A percentile compares a stretch with the other conserved stretches of the same genome.
These are phyloP conservation scores for Prototheca cutis DNA, from an alignment of 163 green algal species.

Conservation along the genomic window DNA sequence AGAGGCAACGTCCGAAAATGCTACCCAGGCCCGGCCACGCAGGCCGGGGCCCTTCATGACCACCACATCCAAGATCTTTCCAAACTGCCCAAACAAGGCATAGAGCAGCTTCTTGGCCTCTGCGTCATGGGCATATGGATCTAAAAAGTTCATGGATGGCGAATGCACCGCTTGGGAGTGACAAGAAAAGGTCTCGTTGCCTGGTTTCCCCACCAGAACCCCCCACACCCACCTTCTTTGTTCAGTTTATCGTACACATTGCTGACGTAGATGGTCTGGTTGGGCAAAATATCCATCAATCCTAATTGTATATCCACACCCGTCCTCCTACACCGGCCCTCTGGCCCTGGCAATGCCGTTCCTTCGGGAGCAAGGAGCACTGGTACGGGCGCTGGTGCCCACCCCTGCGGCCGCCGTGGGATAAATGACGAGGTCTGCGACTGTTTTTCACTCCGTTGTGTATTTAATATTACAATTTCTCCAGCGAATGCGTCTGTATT, in stretches of 20 bases:
- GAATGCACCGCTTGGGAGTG: not conserved
- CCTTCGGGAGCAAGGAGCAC: too few relatives aligned
- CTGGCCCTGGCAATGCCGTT: not conserved
- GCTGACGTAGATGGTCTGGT: constrained; percentile 89
- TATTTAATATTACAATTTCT: too few relatives aligned
- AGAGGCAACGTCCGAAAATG: constrained; percentile 75
- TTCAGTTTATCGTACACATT: constrained; percentile 94
- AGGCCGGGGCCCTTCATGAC: constrained; percentile 72
- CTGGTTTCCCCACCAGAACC: not conserved
- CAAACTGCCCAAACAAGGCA: constrained; percentile 95
- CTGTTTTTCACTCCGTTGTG: too few relatives aligned
- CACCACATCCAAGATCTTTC: constrained; percentile 86
- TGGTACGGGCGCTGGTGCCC: too few relatives aligned
- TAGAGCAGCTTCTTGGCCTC: constrained; percentile 92
- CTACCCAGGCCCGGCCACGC: constrained; percentile 90
- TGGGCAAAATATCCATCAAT: constrained; percentile 69
- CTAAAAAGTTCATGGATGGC: too few relatives aligned
- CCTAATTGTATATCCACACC: too few relatives aligned
- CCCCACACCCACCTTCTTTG: constrained; percentile 85
- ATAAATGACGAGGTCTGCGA: too few relatives aligned
- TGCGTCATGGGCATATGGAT: too few relatives aligned
- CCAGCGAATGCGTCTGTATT: too few relatives aligned
- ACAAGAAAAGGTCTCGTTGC: not conserved
- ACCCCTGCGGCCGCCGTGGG: too few relatives aligned
- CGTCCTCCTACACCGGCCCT: not conserved